Percentiles rank a stretch among this genome's conserved stretches.
Evolutionary conservation across 805 yeast genomes (phyloP).

Genomic region (Candida nitratophila): DNA sequence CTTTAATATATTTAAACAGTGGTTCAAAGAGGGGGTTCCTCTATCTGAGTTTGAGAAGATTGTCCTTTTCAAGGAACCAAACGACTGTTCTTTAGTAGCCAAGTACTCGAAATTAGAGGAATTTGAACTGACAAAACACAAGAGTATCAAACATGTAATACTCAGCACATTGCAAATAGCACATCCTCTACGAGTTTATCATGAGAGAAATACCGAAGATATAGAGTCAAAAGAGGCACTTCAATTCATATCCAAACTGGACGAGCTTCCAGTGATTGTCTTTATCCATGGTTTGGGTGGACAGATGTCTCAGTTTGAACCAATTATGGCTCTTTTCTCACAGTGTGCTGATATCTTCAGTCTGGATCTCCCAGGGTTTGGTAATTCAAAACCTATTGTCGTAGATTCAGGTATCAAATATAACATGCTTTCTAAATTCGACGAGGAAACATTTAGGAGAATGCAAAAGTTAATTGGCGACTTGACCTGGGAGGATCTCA

Average conservation of each 20-base stretch:
- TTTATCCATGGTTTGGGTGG: constrained; percentile 91
- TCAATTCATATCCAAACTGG: constrained; percentile 27
- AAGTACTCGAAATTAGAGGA: constrained; percentile 37
- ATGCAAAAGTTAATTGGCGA: constrained; percentile 24
- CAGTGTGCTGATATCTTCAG: constrained; percentile 59
- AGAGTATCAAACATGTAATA: constrained; percentile 21
- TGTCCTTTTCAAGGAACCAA: constrained; percentile 38
- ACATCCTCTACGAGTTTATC: constrained; percentile 39
- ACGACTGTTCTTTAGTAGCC: constrained; percentile 47
- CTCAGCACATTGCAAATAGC: constrained; percentile 39
- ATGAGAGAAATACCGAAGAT: constrained; percentile 19
- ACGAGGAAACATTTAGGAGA: constrained; percentile 10
- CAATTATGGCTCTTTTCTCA: constrained; percentile 54
- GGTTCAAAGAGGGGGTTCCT: constrained; percentile 8
- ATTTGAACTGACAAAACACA: constrained; percentile 23
- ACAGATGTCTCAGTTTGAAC: constrained; percentile 77
- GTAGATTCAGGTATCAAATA: constrained; percentile 4
- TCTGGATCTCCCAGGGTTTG: constrained; percentile 87
- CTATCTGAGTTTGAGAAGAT: constrained; percentile 33
- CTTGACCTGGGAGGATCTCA: constrained; percentile 35
- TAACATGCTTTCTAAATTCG: constrained; percentile 14
- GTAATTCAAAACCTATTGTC: constrained; percentile 35
- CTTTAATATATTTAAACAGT: neutral
- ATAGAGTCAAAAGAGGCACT: constrained; percentile 11
- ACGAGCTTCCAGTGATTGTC: constrained; percentile 51